A percentile compares a stretch with the other conserved stretches of the same genome.
These are phyloP conservation scores for Populus alba DNA, from an alignment of 345 rosid species.

Conservation along the genomic window DNA sequence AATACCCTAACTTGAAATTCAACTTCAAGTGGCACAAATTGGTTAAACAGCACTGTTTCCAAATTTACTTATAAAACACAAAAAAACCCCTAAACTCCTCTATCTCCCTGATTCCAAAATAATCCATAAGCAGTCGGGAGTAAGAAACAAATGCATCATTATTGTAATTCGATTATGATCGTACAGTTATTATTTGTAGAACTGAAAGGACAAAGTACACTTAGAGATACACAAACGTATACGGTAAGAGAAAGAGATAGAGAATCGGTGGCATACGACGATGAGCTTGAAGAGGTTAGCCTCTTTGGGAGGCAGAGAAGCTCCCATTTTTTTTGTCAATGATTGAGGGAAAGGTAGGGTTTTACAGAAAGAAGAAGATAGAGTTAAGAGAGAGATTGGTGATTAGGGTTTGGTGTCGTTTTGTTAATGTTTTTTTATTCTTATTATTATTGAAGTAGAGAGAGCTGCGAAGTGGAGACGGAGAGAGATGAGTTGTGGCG, in stretches of 20 bases:
- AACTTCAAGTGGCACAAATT: not conserved
- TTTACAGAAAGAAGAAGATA: slow-evolving; percentile 12
- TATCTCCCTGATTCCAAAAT: not conserved
- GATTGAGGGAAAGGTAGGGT: not conserved
- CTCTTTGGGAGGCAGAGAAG: slow-evolving; percentile 97
- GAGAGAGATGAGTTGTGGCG: slow-evolving; percentile 48
- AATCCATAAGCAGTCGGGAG: not conserved
- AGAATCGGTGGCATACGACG: slow-evolving; percentile 65
- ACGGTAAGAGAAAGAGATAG: slow-evolving; percentile 7
- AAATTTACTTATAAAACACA: not conserved
- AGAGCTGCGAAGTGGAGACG: not conserved
- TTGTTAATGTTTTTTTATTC: not conserved
- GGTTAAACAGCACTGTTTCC: not conserved
- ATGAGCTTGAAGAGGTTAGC: slow-evolving; percentile 99
- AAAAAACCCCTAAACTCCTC: not conserved
- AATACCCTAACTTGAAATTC: not conserved
- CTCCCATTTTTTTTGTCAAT: slow-evolving; percentile 62
- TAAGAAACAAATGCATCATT: not conserved
- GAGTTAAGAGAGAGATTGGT: not conserved
- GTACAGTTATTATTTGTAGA: not conserved
- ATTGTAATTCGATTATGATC: not conserved
- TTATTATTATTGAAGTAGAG: not conserved
- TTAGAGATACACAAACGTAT: not conserved
- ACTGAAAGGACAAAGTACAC: not conserved
- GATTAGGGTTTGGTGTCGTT: not conserved